phyloP scores from a whole-genome alignment of 1,284 basidiomycete species.

The Sporisorium exsertum region DNA sequence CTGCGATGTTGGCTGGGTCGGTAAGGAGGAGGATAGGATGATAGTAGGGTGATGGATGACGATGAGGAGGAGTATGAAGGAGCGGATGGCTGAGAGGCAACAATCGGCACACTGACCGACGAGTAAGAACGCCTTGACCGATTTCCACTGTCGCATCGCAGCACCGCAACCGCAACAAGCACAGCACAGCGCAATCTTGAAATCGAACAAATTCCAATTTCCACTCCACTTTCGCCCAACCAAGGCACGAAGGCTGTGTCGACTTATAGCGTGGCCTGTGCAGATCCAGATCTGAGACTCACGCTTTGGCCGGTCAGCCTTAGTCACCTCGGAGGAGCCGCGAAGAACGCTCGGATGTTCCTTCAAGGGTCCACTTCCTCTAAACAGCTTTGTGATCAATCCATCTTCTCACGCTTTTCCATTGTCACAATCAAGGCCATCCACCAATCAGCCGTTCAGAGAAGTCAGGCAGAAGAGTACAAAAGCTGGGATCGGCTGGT shows the following conservation, averaged over 20 bases:
- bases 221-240: constrained; percentile 25
- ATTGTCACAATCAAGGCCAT: neutral
- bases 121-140: neutral
- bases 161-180: constrained; percentile 5
- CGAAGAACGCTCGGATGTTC: constrained; percentile 22
- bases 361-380: constrained; percentile 26
- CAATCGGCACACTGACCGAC: neutral
- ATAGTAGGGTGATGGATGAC: neutral
- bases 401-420: neutral
- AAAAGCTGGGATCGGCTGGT: neutral
- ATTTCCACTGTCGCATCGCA: neutral
- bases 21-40: neutral
- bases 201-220: constrained; percentile 2
- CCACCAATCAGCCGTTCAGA: too few species aligned
- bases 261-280: constrained; percentile 24
- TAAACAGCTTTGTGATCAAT: neutral
- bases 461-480: constrained; percentile 1
- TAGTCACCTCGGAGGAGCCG: constrained; percentile 17
- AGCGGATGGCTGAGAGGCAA: constrained; percentile 1
- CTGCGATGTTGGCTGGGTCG: neutral
- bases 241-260: constrained; percentile 8
- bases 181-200: constrained; percentile 10
- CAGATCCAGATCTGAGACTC: constrained; percentile 3
- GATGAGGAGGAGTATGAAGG: neutral
- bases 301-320: constrained; percentile 7